These are phyloP conservation scores for Stephania cephalantha DNA, from an alignment of 164 flowering plant species.

Conservation along the genomic window DNA sequence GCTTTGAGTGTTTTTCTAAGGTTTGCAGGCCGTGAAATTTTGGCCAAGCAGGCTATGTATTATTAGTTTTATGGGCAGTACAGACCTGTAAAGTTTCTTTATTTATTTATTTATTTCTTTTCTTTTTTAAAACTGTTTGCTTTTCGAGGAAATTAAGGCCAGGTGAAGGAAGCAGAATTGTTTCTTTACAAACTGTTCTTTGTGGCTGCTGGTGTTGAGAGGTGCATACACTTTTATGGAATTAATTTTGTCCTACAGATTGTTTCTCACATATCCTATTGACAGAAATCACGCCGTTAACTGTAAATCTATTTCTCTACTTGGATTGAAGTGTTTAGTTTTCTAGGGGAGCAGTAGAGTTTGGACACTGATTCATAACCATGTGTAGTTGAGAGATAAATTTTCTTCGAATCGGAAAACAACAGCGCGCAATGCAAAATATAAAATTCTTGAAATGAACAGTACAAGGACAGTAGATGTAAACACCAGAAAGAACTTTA, in stretches of 20 bases:
- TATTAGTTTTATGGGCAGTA: slow-evolving; percentile 24
- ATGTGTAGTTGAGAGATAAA: not conserved
- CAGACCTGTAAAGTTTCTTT: slow-evolving; percentile 1
- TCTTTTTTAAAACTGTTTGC: not conserved
- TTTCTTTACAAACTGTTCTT: not conserved
- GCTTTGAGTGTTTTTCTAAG: slow-evolving; percentile 8
- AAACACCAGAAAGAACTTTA: not conserved
- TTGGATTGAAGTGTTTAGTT: not conserved
- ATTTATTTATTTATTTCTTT: not conserved
- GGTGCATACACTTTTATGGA: not conserved
- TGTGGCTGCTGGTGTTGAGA: not conserved
- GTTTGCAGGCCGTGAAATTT: slow-evolving; percentile 33
- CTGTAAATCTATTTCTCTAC: not conserved
- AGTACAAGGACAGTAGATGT: not conserved
- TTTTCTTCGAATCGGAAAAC: not conserved
- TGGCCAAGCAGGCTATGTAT: slow-evolving; percentile 37
- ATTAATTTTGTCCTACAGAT: not conserved
- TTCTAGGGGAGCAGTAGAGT: not conserved
- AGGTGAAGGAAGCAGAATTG: not conserved
- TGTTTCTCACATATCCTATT: not conserved
- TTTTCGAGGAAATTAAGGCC: not conserved
- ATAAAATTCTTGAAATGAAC: not conserved
- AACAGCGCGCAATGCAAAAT: not conserved
- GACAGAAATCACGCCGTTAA: not conserved
- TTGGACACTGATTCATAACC: not conserved